A percentile compares a stretch with the other conserved stretches of the same genome.
Conservation (phyloP, 768 basidiomycete species). For the Ephemerocybe angulata region DNA sequence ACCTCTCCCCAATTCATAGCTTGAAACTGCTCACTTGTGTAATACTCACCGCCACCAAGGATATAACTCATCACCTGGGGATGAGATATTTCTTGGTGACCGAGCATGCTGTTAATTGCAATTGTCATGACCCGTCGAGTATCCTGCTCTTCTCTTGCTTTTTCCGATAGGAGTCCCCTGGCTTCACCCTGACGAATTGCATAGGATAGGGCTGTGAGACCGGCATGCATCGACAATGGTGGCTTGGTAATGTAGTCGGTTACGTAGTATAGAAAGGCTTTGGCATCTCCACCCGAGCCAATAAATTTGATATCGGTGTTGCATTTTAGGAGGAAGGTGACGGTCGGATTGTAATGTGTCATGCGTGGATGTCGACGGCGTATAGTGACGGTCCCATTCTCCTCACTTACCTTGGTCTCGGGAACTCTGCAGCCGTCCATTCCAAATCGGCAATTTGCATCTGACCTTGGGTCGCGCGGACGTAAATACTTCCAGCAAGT, state of each 20-base stretch:
- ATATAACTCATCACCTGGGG: no score
- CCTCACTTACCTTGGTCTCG: neutral
- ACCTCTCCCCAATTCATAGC: no score
- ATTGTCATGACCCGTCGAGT: neutral
- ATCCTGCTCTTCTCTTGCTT: neutral
- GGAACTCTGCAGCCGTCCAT: constrained; percentile 1
- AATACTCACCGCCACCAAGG: no score
- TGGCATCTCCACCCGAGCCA: constrained; percentile 29
- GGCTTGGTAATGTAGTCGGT: constrained; percentile 39
- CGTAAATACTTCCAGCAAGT: constrained; percentile 4
- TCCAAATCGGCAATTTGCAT: constrained; percentile 9
- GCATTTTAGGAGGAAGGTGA: constrained; percentile 1
- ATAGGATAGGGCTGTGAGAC: constrained; percentile 10
- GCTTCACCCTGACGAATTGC: constrained; percentile 7
- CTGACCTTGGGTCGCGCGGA: neutral
- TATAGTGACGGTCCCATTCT: neutral
- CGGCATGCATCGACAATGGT: constrained; percentile 16
- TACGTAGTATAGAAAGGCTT: constrained; percentile 31
- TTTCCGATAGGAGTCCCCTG: neutral
- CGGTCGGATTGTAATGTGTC: neutral
- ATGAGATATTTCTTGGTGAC: no score
- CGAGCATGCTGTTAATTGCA: constrained; percentile 13
- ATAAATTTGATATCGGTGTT: constrained; percentile 26
- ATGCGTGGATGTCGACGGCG: neutral
- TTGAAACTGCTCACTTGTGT: no score